Conservation (phyloP, 306 rosid species). For the Cucumis melo region DNA sequence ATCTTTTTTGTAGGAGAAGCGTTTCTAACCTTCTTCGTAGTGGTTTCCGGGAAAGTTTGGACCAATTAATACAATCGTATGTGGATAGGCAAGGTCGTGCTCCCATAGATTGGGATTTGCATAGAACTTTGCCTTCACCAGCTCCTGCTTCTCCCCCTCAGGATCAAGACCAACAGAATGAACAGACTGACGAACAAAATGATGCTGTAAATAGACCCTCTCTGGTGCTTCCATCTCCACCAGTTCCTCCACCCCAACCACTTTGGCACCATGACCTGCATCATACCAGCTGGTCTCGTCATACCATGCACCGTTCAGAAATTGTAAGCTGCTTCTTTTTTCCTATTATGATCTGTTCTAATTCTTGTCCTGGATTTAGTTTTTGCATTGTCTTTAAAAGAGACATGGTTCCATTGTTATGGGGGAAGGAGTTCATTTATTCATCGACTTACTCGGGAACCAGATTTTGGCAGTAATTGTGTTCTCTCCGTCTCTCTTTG, state of each 20-base stretch:
- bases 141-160: slow-evolving; percentile 53
- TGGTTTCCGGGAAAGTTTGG: slow-evolving; percentile 97
- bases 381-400: background rate
- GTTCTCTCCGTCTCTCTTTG: background rate
- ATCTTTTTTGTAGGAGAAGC: slow-evolving; percentile 68
- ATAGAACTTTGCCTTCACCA: slow-evolving; percentile 65
- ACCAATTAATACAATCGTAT: slow-evolving; percentile 89
- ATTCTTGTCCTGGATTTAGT: slow-evolving; percentile 6
- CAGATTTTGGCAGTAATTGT: background rate
- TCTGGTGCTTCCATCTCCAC: slow-evolving; percentile 75
- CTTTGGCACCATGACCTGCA: slow-evolving; percentile 92
- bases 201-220: slow-evolving; percentile 73
- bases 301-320: slow-evolving; percentile 93
- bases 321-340: slow-evolving; percentile 40
- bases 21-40: slow-evolving; percentile 99
- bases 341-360: background rate
- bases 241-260: slow-evolving; percentile 97
- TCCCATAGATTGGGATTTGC: slow-evolving; percentile 98
- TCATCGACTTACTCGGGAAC: background rate
- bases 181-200: slow-evolving; percentile 59
- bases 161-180: slow-evolving; percentile 63
- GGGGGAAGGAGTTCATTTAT: background rate
- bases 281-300: slow-evolving; percentile 95
- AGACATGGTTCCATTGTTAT: background rate
- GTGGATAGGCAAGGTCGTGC: slow-evolving; percentile 92